These are phyloP conservation scores for Metrosideros polymorpha DNA, from an alignment of 441 rosid species.

Conservation along the genomic window DNA sequence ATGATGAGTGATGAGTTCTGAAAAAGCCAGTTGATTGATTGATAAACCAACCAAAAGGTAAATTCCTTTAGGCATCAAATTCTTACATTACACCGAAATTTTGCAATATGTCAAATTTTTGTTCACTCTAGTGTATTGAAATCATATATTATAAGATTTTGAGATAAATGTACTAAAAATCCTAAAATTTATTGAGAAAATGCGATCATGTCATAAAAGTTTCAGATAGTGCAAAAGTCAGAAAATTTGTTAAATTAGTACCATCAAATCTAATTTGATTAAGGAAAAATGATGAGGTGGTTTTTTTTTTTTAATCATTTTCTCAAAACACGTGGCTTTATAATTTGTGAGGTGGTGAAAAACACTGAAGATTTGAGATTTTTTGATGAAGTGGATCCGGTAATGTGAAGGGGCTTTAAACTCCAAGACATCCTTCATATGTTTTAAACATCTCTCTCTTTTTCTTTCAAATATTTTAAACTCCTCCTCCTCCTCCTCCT, in stretches of 20 bases:
- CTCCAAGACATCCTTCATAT: too few species aligned
- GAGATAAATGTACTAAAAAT: rapidly evolving
- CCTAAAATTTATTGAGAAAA: rapidly evolving
- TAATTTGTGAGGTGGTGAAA: too few species aligned
- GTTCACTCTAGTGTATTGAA: background rate
- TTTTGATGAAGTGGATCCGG: too few species aligned
- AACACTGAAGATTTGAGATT: too few species aligned
- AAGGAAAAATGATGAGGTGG: too few species aligned
- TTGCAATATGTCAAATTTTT: background rate
- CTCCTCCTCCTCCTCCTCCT: too few species aligned
- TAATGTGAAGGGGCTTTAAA: too few species aligned
- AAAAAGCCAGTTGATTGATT: background rate
- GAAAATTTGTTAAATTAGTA: background rate
- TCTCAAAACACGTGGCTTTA: too few species aligned
- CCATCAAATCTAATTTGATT: background rate
- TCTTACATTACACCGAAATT: background rate
- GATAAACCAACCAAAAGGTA: background rate
- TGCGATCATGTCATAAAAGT: rapidly evolving
- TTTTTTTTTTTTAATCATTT: too few species aligned
- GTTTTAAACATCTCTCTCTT: too few species aligned
- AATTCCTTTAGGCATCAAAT: background rate
- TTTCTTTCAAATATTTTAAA: too few species aligned
- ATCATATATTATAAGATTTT: background rate
- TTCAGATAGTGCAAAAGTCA: too few species aligned
- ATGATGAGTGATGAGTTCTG: background rate